Evolutionary conservation across 176 grass and related monocot species (phyloP), one percentile per base, ranked within the genome.

Genomic region (Oryza nivara): DNA sequence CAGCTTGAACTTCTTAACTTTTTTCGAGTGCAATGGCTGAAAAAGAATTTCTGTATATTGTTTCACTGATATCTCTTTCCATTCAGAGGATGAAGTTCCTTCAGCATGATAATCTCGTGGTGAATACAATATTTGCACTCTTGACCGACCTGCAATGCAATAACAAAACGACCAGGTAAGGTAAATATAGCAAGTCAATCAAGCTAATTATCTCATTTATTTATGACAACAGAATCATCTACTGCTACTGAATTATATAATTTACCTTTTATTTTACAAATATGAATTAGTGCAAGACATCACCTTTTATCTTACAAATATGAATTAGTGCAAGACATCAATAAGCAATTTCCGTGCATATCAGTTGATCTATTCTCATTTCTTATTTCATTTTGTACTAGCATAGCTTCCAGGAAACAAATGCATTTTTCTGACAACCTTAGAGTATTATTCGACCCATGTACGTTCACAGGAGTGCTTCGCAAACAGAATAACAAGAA

Each of bases 31-130:
- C 19, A 93, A 38, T 26, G 91, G 91, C 70, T 91, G 94, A 32
- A 97, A 97, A 78, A 83, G 19, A 80, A 97, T 76, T 85, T 92
- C 89, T 0, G 91, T 97, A 34, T 86, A 83, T 41, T 90, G 89
- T 81, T 97, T 91, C 81, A 97, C 94, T 4, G 91, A 86, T 67
- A 87, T 68, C 75, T 93, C 94, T 80, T 91, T 92, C 89, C 84
- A 91, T 74, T 93, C 91, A 41, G 81, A 88, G 74, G 84, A 90
- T 75, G 87, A 97, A 81, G 82, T 26, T 64, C 86, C 94, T 76
- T 89, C 86, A 12, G 83, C 78, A 45, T 85, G 86, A 73, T 93
- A 97, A 74, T 97, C 91, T 52, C 91, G 84, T n/a, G 91, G 87
- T 73, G 86, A 93, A 68, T 91, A 94, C 61, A 91, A 72, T 74